phyloP scores from a whole-genome alignment of 2,329 filamentous ascomycete species.

The Colletotrichum musicola region DNA sequence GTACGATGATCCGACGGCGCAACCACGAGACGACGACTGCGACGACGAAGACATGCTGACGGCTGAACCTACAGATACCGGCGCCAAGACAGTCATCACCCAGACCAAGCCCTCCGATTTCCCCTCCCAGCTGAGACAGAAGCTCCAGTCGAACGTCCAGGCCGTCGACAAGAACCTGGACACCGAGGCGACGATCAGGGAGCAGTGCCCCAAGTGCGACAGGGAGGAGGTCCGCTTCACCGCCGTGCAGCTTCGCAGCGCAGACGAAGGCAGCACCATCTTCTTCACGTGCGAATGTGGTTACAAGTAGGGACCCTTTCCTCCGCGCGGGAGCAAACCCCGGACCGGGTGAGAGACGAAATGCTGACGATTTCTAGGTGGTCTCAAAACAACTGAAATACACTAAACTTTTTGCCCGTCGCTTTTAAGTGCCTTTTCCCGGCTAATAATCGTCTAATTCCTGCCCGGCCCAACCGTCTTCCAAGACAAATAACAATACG shows the following conservation, averaged over 20 bases:
- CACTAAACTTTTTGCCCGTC: constrained; percentile 36
- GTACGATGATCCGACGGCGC: constrained; percentile 58
- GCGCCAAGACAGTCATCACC: constrained; percentile 82
- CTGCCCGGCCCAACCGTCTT: constrained; percentile 27
- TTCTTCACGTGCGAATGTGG: constrained; percentile 93
- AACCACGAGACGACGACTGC: not conserved
- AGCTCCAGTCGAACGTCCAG: constrained; percentile 86
- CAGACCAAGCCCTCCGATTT: constrained; percentile 91
- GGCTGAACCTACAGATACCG: constrained; percentile 67
- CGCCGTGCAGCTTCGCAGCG: constrained; percentile 87
- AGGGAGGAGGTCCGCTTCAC: constrained; percentile 86
- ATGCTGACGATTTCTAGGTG: constrained; percentile 53
- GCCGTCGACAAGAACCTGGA: constrained; percentile 82
- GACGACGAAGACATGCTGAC: constrained; percentile 1
- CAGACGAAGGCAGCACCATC: constrained; percentile 94
- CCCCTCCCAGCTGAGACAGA: constrained; percentile 88
- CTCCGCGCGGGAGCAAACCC: not conserved
- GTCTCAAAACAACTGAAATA: constrained; percentile 71
- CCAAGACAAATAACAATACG: constrained; percentile 4
- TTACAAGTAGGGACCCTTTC: constrained; percentile 72
- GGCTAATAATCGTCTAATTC: constrained; percentile 35
- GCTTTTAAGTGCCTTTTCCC: constrained; percentile 38
- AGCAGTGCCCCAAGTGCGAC: constrained; percentile 85
- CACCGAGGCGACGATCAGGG: constrained; percentile 75
- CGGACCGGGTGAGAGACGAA: constrained; percentile 23